phyloP scores from a whole-genome alignment of 2,329 filamentous ascomycete genomes.

The Fusarium graminum region DNA sequence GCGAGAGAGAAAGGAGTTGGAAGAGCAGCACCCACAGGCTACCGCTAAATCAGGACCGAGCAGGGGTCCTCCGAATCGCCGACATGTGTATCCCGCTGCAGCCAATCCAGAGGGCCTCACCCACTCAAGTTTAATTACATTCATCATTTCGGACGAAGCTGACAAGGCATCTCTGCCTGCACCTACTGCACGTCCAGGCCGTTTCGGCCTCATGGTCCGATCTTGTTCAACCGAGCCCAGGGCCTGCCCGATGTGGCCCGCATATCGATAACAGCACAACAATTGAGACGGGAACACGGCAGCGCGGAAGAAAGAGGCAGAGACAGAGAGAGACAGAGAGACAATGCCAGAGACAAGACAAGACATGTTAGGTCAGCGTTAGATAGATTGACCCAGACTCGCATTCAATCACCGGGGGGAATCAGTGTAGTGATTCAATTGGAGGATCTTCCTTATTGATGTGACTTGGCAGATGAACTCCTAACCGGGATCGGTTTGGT shows the following conservation, averaged over 20 bases:
- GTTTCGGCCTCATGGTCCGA: conserved; percentile 36
- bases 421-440: conserved; percentile 10
- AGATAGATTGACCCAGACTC: conserved; percentile 19
- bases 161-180: conserved; percentile 21
- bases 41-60: conserved; percentile 27
- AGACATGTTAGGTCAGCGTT: not conserved
- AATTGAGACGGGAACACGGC: conserved; percentile 11
- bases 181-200: conserved; percentile 1
- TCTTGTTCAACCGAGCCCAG: conserved; percentile 17
- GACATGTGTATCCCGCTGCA: conserved; percentile 22
- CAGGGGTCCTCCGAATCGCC: conserved; percentile 34
- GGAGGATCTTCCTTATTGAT: conserved; percentile 26
- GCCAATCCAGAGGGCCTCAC: conserved; percentile 41
- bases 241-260: conserved; percentile 7
- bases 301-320: conserved; percentile 13
- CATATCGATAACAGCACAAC: not conserved
- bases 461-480: conserved; percentile 26
- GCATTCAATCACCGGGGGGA: conserved; percentile 16
- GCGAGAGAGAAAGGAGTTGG: conserved; percentile 18
- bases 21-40: conserved; percentile 11
- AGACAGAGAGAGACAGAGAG: conserved; percentile 25
- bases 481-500: conserved; percentile 40
- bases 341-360: conserved; percentile 26
- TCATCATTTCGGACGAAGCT: conserved; percentile 24
- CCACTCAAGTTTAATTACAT: conserved; percentile 48